Evolutionary conservation across 371 early-diverging fungal genomes (phyloP).

Genomic region (Syncephalastrum contaminatum): DNA sequence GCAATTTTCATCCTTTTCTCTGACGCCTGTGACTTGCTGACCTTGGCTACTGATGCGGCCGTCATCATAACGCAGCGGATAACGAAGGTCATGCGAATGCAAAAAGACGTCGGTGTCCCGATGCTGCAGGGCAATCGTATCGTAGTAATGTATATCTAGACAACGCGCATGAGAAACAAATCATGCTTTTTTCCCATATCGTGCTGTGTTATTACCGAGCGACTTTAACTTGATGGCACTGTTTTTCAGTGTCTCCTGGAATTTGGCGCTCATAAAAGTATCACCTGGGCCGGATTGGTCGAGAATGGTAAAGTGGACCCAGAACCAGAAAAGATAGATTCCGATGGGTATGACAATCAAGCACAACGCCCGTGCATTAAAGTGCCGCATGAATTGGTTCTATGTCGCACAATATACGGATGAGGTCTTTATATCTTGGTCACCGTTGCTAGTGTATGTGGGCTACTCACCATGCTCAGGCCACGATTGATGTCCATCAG

Average conservation of each 20-base stretch:
- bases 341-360: slow-evolving; percentile 77
- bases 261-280: slow-evolving; percentile 85
- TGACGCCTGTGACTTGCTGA: slow-evolving; percentile 90
- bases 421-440: neutral
- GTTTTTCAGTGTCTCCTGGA: slow-evolving; percentile 87
- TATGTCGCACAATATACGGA: slow-evolving; percentile 15
- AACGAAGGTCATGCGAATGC: slow-evolving; percentile 80
- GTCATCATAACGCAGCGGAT: slow-evolving; percentile 93
- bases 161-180: neutral
- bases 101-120: slow-evolving; percentile 73
- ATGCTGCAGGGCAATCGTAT: slow-evolving; percentile 80
- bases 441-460: too few species aligned
- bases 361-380: slow-evolving; percentile 62
- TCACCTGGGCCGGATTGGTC: slow-evolving; percentile 91
- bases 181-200: neutral
- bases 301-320: slow-evolving; percentile 79
- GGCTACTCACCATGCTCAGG: slow-evolving; percentile 57
- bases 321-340: slow-evolving; percentile 78
- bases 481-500: slow-evolving; percentile 83
- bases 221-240: slow-evolving; percentile 67
- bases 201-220: slow-evolving; percentile 24
- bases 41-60: slow-evolving; percentile 89
- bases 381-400: slow-evolving; percentile 66
- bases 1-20: slow-evolving; percentile 72
- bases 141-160: slow-evolving; percentile 76